phyloP scores from a whole-genome alignment of 768 basidiomycete species.

The Leucosporidium scottii region DNA sequence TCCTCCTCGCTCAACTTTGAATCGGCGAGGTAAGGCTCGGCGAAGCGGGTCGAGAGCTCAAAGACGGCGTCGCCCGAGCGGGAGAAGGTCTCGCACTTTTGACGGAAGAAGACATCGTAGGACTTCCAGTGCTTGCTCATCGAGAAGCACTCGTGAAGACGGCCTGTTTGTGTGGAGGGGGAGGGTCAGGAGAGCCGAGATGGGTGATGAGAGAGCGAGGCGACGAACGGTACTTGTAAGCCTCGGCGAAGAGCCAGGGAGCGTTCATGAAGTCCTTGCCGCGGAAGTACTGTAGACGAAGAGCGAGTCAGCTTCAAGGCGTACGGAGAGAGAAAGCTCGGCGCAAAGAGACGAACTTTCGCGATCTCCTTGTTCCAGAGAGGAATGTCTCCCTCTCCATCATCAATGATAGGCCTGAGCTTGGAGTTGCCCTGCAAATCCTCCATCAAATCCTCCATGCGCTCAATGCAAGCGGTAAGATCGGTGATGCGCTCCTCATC shows the following conservation, averaged over 20 bases:
- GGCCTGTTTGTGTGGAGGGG: background rate
- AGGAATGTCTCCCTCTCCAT: slow-evolving; percentile 82
- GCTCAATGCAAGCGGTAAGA: slow-evolving; percentile 73
- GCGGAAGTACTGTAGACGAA: slow-evolving; percentile 62
- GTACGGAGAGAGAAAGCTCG: background rate
- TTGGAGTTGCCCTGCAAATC: slow-evolving; percentile 50
- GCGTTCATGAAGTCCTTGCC: slow-evolving; percentile 92
- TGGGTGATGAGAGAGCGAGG: no score
- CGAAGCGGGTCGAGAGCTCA: slow-evolving; percentile 85
- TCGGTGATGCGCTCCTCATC: slow-evolving; percentile 77
- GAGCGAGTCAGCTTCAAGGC: background rate
- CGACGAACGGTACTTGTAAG: background rate
- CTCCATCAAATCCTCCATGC: slow-evolving; percentile 82
- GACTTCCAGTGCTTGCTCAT: slow-evolving; percentile 79
- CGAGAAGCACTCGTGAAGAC: slow-evolving; percentile 81
- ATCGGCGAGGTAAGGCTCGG: slow-evolving; percentile 65
- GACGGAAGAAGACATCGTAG: slow-evolving; percentile 92
- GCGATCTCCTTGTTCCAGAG: slow-evolving; percentile 74
- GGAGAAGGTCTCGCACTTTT: slow-evolving; percentile 91
- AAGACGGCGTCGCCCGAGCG: slow-evolving; percentile 87
- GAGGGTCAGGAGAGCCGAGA: background rate
- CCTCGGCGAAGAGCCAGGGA: slow-evolving; percentile 93
- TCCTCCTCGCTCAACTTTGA: slow-evolving; percentile 46
- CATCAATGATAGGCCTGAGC: slow-evolving; percentile 79
- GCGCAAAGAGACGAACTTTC: background rate